A percentile compares a stretch with the other conserved stretches of the same genome.
Conservation (phyloP, 83 land plant genomes). For the Thuja plicata region DNA sequence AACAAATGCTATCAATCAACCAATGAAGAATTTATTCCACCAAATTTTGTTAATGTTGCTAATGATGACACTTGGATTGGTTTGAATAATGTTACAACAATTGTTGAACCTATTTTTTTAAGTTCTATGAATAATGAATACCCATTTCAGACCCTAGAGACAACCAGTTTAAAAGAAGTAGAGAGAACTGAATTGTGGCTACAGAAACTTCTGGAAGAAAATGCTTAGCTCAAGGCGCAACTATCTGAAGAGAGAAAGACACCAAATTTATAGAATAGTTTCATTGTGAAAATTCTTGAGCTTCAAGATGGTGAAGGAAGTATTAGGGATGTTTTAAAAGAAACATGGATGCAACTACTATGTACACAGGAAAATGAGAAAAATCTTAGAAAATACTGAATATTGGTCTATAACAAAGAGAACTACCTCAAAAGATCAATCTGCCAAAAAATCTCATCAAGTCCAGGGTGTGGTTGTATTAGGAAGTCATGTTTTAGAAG, state of each 20-base stretch:
- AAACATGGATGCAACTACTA: neutral
- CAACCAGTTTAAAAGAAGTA: no score
- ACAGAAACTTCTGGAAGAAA: no score
- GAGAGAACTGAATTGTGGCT: no score
- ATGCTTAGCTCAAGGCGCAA: neutral
- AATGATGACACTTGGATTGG: constrained; percentile 9
- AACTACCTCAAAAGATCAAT: neutral
- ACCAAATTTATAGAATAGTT: neutral
- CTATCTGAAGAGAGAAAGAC: neutral
- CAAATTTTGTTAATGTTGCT: neutral
- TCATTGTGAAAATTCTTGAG: neutral
- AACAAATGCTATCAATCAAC: neutral
- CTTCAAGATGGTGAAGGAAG: neutral
- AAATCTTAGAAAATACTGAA: neutral
- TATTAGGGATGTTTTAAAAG: neutral
- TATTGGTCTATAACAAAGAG: neutral
- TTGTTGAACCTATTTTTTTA: neutral
- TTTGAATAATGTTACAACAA: neutral
- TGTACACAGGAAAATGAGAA: constrained; percentile 1
- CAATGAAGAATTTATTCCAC: neutral
- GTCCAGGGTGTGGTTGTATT: neutral
- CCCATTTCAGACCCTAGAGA: no score
- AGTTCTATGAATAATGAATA: no score
- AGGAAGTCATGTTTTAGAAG: neutral
- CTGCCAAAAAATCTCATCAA: neutral